Evolutionary conservation across 1,284 basidiomycete species (phyloP).

Genomic region (Anthracocystis panici-leucophaei): DNA sequence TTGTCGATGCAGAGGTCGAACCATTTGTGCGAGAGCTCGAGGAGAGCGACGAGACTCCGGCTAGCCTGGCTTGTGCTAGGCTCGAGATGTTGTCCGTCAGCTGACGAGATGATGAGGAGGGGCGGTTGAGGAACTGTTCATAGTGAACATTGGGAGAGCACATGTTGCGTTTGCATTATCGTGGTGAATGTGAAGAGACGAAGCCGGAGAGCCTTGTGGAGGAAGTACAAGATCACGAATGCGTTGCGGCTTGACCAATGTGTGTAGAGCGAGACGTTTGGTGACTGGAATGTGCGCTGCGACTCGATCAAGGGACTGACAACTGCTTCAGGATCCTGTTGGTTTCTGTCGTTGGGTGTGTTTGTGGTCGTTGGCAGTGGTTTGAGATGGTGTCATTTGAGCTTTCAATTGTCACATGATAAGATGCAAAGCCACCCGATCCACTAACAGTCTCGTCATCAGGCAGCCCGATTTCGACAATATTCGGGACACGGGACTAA

Average conservation of each 20-base stretch:
- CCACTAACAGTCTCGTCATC: not conserved
- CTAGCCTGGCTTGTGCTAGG: conserved; percentile 17
- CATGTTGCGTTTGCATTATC: conserved; percentile 22
- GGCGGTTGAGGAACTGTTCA: conserved; percentile 28
- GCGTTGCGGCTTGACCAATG: not conserved
- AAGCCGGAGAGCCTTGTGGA: not conserved
- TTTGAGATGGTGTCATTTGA: conserved; percentile 39
- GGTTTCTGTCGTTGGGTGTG: not conserved
- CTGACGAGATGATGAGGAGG: conserved; percentile 22
- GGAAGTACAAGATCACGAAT: not conserved
- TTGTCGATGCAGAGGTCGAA: conserved; percentile 4
- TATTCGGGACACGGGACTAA: conserved; percentile 10
- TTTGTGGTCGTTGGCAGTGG: conserved; percentile 4
- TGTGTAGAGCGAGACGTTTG: not conserved
- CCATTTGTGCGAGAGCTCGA: not conserved
- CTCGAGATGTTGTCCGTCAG: conserved; percentile 12
- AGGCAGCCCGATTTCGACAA: conserved; percentile 9
- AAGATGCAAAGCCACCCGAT: conserved; percentile 23
- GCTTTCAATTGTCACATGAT: conserved; percentile 10
- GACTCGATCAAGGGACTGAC: not conserved
- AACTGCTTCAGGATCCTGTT: not conserved
- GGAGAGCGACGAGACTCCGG: conserved; percentile 4
- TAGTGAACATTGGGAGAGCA: conserved; percentile 58
- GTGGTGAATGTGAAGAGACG: not conserved
- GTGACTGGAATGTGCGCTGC: not conserved